Base-by-base conservation (phyloP, 768 basidiomycete genomes). In the Gloeopeniophorella convolvens region DNA sequence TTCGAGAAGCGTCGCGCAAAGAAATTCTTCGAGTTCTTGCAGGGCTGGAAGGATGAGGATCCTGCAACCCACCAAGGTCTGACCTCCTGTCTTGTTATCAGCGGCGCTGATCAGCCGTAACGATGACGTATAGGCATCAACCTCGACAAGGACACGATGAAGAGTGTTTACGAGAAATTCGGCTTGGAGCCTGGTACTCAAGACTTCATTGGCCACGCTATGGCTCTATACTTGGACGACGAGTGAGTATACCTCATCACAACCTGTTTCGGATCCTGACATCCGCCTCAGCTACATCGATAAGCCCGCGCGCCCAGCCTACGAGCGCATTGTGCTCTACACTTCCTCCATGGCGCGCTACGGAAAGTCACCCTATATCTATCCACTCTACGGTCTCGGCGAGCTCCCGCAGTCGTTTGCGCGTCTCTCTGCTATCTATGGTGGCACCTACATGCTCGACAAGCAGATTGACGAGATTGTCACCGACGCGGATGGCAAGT, bases 381-480 rank as follows among this genome's bases (percentile, higher is more conserved):
- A 99, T 73, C 96, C 96, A 13, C 78, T 97, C 32, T 99, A 98
- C 68, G 96, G 96, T 56, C 88, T 99, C 51, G 96, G 96, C 59
- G 96, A 99, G 66, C 88, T 99, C 42, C 96, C 96, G 9, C 96
- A 99, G 65, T 90, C 96, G 2, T 99, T 99, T 64, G 96, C 96
- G 7, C 91, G 96, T 61, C 81, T 99, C 47, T 92, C 89, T 55
- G 96, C 96, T 58, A 97, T 99, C 66, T 97, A 99, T 64, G 96
- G 96, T 33, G 96, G 96, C 34, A 99, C 96, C 11, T 99, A 99
- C 74, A 99, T 99, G 96, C 85, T 99, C 50, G 93, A 97, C 75
- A 99, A 99, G 72, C 75, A 74, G 39, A 86, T 96, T 61, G 83
- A 95, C 53, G 80, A 87, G 64, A 92, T 98, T 59, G 85, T 96